Conservation (phyloP, 2,329 filamentous ascomycete species). For the Ophiostoma montium region DNA sequence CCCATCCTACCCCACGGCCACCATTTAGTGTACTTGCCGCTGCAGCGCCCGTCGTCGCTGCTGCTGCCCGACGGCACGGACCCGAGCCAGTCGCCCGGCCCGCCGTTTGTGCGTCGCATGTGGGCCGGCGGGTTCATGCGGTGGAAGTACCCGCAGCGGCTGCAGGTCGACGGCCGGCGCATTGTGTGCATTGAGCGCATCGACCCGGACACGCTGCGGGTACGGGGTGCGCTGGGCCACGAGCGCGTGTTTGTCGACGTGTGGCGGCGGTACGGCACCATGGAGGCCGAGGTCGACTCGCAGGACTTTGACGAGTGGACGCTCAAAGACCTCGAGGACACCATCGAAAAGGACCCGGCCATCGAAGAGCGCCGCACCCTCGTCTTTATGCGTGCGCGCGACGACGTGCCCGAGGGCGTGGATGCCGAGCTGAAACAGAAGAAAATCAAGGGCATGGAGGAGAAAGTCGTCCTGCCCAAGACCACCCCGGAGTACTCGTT, state of each 20-base stretch:
- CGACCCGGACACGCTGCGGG: conserved; percentile 12
- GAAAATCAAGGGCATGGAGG: not conserved
- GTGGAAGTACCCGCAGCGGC: not conserved
- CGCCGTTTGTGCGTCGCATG: conserved; percentile 60
- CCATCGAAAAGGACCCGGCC: conserved; percentile 14
- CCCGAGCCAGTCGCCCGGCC: conserved; percentile 58
- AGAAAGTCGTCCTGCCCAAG: not conserved
- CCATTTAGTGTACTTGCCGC: conserved; percentile 80
- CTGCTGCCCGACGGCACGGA: conserved; percentile 80
- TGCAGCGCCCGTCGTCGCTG: conserved; percentile 42
- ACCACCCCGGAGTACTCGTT: conserved; percentile 26
- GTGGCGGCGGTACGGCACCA: conserved; percentile 20
- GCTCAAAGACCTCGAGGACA: conserved; percentile 2
- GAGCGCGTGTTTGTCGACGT: conserved; percentile 40
- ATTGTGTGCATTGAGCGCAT: conserved; percentile 31
- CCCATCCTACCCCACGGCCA: conserved; percentile 47
- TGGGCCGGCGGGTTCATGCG: conserved; percentile 72
- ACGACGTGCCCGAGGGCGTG: conserved; percentile 4
- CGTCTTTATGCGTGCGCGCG: conserved; percentile 34
- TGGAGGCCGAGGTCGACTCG: not conserved
- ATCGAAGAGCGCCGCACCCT: conserved; percentile 36
- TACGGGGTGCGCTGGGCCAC: conserved; percentile 12
- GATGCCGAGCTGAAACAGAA: not conserved
- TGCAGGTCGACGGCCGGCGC: conserved; percentile 26
- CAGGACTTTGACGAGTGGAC: conserved; percentile 1